phyloP scores from a whole-genome alignment of 2,329 filamentous ascomycete species.

The Samsoniella hepiali region DNA sequence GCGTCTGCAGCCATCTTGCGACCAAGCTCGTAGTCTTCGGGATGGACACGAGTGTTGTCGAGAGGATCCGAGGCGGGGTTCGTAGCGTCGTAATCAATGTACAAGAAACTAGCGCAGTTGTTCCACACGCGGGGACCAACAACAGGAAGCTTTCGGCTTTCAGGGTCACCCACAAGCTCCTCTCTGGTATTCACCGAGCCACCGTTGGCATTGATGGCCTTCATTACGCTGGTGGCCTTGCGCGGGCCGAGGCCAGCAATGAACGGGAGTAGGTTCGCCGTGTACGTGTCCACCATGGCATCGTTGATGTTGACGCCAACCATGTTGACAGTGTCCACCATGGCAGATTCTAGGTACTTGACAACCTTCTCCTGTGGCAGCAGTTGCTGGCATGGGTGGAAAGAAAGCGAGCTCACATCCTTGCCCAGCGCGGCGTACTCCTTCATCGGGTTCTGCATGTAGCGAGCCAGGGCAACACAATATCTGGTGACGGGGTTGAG shows the following conservation, averaged over 20 bases:
- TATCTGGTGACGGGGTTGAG: constrained; percentile 78
- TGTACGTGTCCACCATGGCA: constrained; percentile 74
- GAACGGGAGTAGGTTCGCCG: constrained; percentile 84
- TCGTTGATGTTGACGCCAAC: constrained; percentile 95
- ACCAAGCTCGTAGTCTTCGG: constrained; percentile 96
- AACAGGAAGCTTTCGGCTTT: constrained; percentile 71
- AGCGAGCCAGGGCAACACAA: constrained; percentile 83
- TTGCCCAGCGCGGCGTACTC: constrained; percentile 92
- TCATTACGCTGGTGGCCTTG: constrained; percentile 70
- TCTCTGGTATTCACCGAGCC: constrained; percentile 79
- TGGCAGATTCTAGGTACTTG: constrained; percentile 86
- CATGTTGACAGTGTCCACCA: constrained; percentile 98
- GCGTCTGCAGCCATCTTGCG: constrained; percentile 98
- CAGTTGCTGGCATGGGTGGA: constrained; percentile 86
- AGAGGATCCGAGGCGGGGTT: constrained; percentile 84
- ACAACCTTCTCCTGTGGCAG: constrained; percentile 83
- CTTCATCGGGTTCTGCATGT: constrained; percentile 93
- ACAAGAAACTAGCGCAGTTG: constrained; percentile 95
- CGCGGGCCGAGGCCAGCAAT: constrained; percentile 87
- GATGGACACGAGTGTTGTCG: constrained; percentile 95
- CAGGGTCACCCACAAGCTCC: constrained; percentile 84
- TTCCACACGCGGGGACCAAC: constrained; percentile 91
- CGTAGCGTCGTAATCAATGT: constrained; percentile 80
- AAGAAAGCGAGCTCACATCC: constrained; percentile 80
- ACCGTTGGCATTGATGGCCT: constrained; percentile 88